Base-by-base conservation (phyloP, 352 stramenopile genomes). In the Phytopythium vexans region DNA sequence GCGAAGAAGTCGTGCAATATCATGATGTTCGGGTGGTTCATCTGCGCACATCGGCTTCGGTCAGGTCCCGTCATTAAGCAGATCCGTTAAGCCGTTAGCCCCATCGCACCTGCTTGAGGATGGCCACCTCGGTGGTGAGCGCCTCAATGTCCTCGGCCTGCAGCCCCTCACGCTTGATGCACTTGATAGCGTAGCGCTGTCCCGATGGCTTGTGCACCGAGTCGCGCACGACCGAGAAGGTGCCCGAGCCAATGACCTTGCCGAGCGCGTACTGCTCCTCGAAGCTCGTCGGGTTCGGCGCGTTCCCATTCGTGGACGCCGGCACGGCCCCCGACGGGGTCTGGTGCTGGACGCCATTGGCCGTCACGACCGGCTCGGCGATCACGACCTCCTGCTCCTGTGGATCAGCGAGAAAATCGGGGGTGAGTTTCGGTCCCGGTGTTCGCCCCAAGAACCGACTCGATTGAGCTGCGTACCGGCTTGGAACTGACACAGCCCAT, bases 1-100 rank as follows among this genome's bases (percentile, higher is more conserved):
- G 95, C 82, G 65, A 97, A 98, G 61, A 98, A 97, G 64, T 97
- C 94, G 52, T 98, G 75, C 32, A 97, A 57, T 16, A 90, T 91
- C 81, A 97, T 94, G 47, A 97, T 97, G 66, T 97, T 95, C 11
- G 88, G 86, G 67, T 97, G 89, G 56, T 95, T 88, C 72, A 96
- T 90, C 82, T 95, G 46, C 38, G 49, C 14, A 31, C 46, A 52
- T 46, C 2, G 1, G 21, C 21, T 27, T 27, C 2, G 21, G 21
- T 27, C 21, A 27, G 21, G 21, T 27, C 2, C 21, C 21, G 21
- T 27, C 21, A 41, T 43, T 15, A 56, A 55, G 14, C 54, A 37
- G 14, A 41, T 44, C 15, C 31, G 51, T 31, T 9, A 27, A 27
- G 21, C 21, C 15, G 21, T 35, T 38, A 12, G 43, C n/a, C 16